Conservation (phyloP, 495 filamentous ascomycete species). For the Penicillium bialowiezense region DNA sequence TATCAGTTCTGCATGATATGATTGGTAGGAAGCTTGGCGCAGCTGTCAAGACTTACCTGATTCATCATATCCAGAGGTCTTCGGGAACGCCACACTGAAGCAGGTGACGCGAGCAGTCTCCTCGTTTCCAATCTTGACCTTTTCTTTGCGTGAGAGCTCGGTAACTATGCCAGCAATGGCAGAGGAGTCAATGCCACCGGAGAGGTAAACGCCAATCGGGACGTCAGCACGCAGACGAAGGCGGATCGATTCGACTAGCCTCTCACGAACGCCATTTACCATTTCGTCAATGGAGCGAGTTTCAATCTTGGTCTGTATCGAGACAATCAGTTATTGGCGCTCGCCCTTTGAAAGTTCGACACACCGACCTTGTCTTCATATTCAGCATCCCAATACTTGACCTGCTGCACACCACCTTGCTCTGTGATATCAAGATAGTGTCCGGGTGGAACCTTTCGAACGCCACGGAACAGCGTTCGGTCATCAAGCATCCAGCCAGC, state of each 20-base stretch:
- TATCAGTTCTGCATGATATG: background rate
- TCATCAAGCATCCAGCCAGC: conserved; percentile 34
- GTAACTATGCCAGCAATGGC: conserved; percentile 51
- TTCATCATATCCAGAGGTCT: conserved; percentile 44
- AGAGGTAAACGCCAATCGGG: conserved; percentile 48
- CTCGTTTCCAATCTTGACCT: conserved; percentile 11
- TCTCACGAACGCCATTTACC: conserved; percentile 41
- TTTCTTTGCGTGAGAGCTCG: conserved; percentile 40
- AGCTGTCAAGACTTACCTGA: conserved; percentile 28
- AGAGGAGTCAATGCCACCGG: conserved; percentile 53
- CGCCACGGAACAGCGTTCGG: conserved; percentile 46
- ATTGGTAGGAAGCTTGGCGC: too few species aligned
- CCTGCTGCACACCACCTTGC: conserved; percentile 23
- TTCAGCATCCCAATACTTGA: conserved; percentile 48
- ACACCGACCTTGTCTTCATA: conserved; percentile 44
- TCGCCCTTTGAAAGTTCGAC: conserved; percentile 12
- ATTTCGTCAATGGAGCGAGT: conserved; percentile 41
- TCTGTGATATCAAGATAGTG: conserved; percentile 23
- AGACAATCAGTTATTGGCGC: conserved; percentile 12
- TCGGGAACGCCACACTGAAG: conserved; percentile 49
- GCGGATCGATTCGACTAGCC: conserved; percentile 43
- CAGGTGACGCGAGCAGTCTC: conserved; percentile 32
- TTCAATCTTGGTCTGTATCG: conserved; percentile 30
- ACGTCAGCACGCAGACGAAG: conserved; percentile 53
- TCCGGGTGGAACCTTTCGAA: conserved; percentile 29